A percentile compares a stretch with the other conserved stretches of the same genome.
Evolutionary conservation across 345 rosid genomes (phyloP).

Genomic region (Citropsis articulata): DNA sequence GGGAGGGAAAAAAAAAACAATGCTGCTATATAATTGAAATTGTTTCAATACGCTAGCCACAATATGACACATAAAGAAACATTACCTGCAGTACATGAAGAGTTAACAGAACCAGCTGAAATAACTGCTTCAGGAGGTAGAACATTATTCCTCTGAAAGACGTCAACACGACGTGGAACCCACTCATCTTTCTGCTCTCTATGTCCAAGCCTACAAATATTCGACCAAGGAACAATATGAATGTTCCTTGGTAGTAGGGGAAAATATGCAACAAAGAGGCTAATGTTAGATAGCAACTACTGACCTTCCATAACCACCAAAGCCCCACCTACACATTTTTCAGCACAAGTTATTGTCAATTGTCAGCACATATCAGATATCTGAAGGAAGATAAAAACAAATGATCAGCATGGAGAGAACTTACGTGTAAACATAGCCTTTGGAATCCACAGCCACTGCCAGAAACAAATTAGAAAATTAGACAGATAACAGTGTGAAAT

Average conservation of each 20-base stretch:
- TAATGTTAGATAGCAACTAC: conserved; percentile 19
- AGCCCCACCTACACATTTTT: conserved; percentile 80
- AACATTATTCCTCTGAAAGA: conserved; percentile 70
- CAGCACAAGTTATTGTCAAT: conserved; percentile 23
- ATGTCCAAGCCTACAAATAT: conserved; percentile 79
- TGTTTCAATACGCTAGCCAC: neutral
- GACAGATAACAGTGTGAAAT: conserved; percentile 9
- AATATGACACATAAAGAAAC: neutral
- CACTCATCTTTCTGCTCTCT: conserved; percentile 99
- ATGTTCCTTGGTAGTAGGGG: neutral
- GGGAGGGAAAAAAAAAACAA: neutral
- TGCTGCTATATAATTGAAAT: neutral
- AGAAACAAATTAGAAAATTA: conserved; percentile 16
- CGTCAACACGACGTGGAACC: conserved; percentile 87
- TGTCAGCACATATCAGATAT: conserved; percentile 3
- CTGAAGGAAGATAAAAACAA: conserved; percentile 6
- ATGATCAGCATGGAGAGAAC: conserved; percentile 24
- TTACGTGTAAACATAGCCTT: conserved; percentile 95
- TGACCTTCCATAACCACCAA: conserved; percentile 98
- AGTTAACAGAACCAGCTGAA: conserved; percentile 81
- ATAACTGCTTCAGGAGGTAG: conserved; percentile 76
- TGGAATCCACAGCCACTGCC: conserved; percentile 88
- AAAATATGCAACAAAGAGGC: neutral
- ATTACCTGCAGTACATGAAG: conserved; percentile 95
- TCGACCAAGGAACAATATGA: conserved; percentile 16